Conservation (phyloP, 2,329 filamentous ascomycete species). For the Stachybotrys chlorohalonatus region DNA sequence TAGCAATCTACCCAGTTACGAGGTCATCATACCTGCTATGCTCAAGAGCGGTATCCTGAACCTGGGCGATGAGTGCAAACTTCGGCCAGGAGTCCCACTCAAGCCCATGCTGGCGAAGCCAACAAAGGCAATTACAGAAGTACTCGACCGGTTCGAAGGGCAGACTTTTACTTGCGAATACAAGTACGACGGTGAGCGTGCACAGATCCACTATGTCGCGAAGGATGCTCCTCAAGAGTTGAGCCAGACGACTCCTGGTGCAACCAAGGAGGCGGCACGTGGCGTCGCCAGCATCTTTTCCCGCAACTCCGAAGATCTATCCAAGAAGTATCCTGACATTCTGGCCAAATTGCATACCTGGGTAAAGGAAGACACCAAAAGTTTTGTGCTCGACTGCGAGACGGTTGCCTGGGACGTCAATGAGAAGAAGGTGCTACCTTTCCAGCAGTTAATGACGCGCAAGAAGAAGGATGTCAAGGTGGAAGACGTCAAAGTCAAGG, state of each 20-base stretch:
- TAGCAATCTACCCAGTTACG: constrained; percentile 89
- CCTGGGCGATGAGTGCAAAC: constrained; percentile 74
- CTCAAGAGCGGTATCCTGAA: constrained; percentile 78
- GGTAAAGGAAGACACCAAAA: constrained; percentile 84
- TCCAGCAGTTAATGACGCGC: constrained; percentile 96
- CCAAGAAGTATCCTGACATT: constrained; percentile 96
- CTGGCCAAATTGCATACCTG: constrained; percentile 78
- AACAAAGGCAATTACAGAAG: constrained; percentile 96
- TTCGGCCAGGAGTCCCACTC: constrained; percentile 85
- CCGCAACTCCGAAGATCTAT: constrained; percentile 91
- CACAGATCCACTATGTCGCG: constrained; percentile 96
- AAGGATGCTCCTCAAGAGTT: constrained; percentile 67
- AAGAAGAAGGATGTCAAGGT: constrained; percentile 96
- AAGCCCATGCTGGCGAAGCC: constrained; percentile 99
- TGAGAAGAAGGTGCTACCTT: constrained; percentile 92
- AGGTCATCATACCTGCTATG: constrained; percentile 87
- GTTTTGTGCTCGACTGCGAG: constrained; percentile 97
- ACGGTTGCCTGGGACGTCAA: constrained; percentile 93
- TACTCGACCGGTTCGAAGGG: constrained; percentile 89
- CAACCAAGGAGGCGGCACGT: constrained; percentile 55
- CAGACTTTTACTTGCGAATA: constrained; percentile 98
- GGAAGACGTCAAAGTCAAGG: constrained; percentile 92
- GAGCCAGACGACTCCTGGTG: constrained; percentile 48
- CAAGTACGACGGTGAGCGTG: constrained; percentile 96
- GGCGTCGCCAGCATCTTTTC: constrained; percentile 94